Evolutionary conservation across 108 stramenopile species (phyloP).

Genomic region (Pseudonitzschia pungens): DNA sequence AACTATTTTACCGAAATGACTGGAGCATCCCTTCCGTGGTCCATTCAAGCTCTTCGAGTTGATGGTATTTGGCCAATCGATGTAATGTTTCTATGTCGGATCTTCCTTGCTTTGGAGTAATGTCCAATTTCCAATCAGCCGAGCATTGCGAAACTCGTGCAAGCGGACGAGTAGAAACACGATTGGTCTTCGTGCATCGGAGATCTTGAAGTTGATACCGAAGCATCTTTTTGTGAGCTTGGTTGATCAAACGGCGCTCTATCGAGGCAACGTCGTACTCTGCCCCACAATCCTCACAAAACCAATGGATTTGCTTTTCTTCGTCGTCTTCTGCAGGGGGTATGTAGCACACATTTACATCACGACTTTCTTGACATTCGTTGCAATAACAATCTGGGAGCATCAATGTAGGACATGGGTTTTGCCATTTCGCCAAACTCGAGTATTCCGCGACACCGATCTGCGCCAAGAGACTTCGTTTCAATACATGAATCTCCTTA

Average conservation of each 20-base stretch:
- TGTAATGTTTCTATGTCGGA: slow-evolving; percentile 56
- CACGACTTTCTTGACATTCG: slow-evolving; percentile 89
- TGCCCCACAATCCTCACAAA: slow-evolving; percentile 85
- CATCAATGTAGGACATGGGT: slow-evolving; percentile 87
- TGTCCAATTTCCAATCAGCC: slow-evolving; percentile 72
- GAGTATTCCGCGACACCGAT: slow-evolving; percentile 95
- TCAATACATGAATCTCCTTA: slow-evolving; percentile 79
- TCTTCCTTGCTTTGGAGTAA: slow-evolving; percentile 50
- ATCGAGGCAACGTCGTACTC: slow-evolving; percentile 77
- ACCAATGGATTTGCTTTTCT: slow-evolving; percentile 69
- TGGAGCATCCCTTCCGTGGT: slow-evolving; percentile 20
- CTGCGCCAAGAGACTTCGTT: slow-evolving; percentile 88
- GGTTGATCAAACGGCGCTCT: slow-evolving; percentile 82
- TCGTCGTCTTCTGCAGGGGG: slow-evolving; percentile 59
- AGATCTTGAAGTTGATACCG: slow-evolving; percentile 95
- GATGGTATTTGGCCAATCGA: slow-evolving; percentile 65
- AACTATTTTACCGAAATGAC: slow-evolving; percentile 16
- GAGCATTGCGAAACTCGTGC: slow-evolving; percentile 63
- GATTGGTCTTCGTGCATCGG: slow-evolving; percentile 81
- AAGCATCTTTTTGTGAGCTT: slow-evolving; percentile 63
- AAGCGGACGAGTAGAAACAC: slow-evolving; percentile 58
- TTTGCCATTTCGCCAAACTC: slow-evolving; percentile 74
- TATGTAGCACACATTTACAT: slow-evolving; percentile 90
- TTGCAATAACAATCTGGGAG: slow-evolving; percentile 93
- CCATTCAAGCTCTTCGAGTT: slow-evolving; percentile 58